A percentile compares a stretch with the other conserved stretches of the same genome.
These are phyloP conservation scores for Hypsizygus marmoreus DNA, from an alignment of 768 basidiomycete genomes.

Conservation along the genomic window DNA sequence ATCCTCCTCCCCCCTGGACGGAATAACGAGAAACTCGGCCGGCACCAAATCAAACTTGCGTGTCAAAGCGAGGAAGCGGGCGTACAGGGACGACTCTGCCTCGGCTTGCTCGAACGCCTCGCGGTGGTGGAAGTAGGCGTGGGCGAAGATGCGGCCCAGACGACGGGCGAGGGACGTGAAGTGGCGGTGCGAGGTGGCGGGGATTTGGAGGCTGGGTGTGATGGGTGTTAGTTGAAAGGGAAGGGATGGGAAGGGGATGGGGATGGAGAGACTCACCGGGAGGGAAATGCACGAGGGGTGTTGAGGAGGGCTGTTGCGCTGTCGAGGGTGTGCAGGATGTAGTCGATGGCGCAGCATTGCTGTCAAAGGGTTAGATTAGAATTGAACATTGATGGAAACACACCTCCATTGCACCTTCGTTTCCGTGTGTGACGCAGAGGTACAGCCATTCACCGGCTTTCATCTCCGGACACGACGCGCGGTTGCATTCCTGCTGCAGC, in stretches of 20 bases:
- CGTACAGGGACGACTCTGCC: slow-evolving; percentile 87
- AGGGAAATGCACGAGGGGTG: slow-evolving; percentile 89
- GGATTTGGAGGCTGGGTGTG: slow-evolving; percentile 70
- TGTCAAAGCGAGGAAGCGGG: slow-evolving; percentile 85
- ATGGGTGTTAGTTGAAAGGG: slow-evolving; percentile 4
- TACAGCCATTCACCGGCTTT: slow-evolving; percentile 99
- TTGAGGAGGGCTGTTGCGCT: slow-evolving; percentile 91
- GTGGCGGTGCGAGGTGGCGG: slow-evolving; percentile 78
- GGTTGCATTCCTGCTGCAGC: slow-evolving; percentile 85
- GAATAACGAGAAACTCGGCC: slow-evolving; percentile 81
- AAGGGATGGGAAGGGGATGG: neutral
- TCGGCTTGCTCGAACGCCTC: slow-evolving; percentile 90
- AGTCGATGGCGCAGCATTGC: slow-evolving; percentile 98
- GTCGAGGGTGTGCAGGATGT: slow-evolving; percentile 90
- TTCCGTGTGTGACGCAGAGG: slow-evolving; percentile 92
- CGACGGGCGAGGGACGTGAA: slow-evolving; percentile 89
- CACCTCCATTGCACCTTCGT: slow-evolving; percentile 85
- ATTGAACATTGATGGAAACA: slow-evolving; percentile 19
- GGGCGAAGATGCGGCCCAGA: slow-evolving; percentile 92
- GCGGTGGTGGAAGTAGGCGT: slow-evolving; percentile 94
- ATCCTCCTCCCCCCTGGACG: no score
- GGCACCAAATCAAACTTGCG: slow-evolving; percentile 82
- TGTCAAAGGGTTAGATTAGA: no score
- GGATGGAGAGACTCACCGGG: slow-evolving; percentile 78
- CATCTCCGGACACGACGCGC: slow-evolving; percentile 92